A percentile compares a stretch with the other conserved stretches of the same genome.
Evolutionary conservation across 176 grass and related monocot genomes (phyloP).

Genomic region (Aegilops sharonensis): DNA sequence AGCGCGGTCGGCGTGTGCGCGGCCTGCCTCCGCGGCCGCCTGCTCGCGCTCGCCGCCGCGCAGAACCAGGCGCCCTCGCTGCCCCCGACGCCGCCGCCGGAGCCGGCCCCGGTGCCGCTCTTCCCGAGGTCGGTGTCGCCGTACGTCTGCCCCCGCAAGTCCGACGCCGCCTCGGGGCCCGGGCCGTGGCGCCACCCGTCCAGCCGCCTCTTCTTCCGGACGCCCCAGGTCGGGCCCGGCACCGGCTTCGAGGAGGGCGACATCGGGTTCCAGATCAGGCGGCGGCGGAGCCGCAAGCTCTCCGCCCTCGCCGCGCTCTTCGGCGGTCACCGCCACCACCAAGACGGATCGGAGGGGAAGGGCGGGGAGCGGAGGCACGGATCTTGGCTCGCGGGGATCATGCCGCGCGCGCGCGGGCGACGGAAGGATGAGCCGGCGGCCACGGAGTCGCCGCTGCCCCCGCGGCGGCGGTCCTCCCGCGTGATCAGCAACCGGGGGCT

Average conservation of each 20-base stretch:
- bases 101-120: background rate
- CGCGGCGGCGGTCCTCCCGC: constrained; percentile 25
- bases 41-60: constrained; percentile 60
- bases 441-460: background rate
- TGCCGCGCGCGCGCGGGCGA: constrained; percentile 16
- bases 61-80: constrained; percentile 64
- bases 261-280: constrained; percentile 36
- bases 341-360: constrained; percentile 20
- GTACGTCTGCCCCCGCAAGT: constrained; percentile 44
- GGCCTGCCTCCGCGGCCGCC: constrained; percentile 82
- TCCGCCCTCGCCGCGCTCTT: constrained; percentile 55
- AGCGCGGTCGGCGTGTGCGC: constrained; percentile 72
- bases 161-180: constrained; percentile 21
- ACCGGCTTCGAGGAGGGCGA: constrained; percentile 36
- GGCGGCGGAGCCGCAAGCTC: constrained; percentile 37
- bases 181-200: constrained; percentile 13
- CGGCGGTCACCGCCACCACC: constrained; percentile 9
- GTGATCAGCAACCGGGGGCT: constrained; percentile 47
- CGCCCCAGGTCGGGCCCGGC: constrained; percentile 49
- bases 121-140: constrained; percentile 60
- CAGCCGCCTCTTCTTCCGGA: constrained; percentile 61
- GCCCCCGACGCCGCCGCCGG: background rate
- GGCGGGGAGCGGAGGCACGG: constrained; percentile 20
- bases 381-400: constrained; percentile 64
- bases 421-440: constrained; percentile 22